Conservation (phyloP, 768 basidiomycete species). For the Obba rivulosa region DNA sequence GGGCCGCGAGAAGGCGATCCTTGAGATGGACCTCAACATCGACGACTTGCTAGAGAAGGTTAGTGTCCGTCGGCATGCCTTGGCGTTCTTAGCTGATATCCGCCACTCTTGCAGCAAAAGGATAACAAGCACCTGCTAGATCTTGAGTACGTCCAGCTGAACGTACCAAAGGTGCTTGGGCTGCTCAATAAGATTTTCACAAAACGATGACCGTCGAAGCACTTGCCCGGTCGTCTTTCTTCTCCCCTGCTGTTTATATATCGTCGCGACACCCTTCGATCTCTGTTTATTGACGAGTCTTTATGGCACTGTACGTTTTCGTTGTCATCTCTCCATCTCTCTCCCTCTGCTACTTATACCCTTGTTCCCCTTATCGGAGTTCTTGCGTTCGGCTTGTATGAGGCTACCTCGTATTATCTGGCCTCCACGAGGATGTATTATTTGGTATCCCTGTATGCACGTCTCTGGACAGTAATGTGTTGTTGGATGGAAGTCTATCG, state of each 20-base stretch:
- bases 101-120: constrained; percentile 70
- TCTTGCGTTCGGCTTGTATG: neutral
- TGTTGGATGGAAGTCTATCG: neutral
- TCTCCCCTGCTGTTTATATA: neutral
- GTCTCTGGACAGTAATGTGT: constrained; percentile 5
- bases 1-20: constrained; percentile 96
- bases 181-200: constrained; percentile 93
- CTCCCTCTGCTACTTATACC: neutral
- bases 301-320: constrained; percentile 2
- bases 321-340: neutral
- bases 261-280: neutral
- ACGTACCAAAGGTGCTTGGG: constrained; percentile 90
- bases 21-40: constrained; percentile 99
- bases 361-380: neutral
- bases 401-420: neutral
- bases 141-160: constrained; percentile 95
- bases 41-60: constrained; percentile 98
- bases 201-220: constrained; percentile 53
- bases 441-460: constrained; percentile 3
- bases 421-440: constrained; percentile 1
- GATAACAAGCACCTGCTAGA: constrained; percentile 96
- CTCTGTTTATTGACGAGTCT: constrained; percentile 4
- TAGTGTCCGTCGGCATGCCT: constrained; percentile 16
- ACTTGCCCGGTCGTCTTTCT: neutral
- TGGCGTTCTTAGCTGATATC: constrained; percentile 2